Conservation (phyloP, 495 filamentous ascomycete genomes). For the Symbiotaphrina buchneri region DNA sequence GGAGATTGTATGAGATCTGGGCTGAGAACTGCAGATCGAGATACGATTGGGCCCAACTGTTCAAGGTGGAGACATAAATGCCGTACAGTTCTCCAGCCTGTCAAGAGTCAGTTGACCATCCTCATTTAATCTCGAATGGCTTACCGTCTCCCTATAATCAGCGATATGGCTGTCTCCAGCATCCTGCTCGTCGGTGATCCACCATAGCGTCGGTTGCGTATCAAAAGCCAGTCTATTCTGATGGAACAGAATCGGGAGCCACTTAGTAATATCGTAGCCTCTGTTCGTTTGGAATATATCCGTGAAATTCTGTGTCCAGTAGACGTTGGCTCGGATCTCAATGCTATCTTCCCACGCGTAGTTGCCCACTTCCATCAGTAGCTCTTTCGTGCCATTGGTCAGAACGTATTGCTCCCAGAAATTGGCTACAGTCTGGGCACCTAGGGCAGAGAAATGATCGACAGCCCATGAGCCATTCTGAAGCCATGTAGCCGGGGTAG, state of each 20-base stretch:
- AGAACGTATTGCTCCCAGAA: slow-evolving; percentile 14
- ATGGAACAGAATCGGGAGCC: slow-evolving; percentile 7
- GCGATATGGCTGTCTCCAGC: no score
- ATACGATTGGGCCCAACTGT: no score
- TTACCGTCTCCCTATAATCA: no score
- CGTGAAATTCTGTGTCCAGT: slow-evolving; percentile 8
- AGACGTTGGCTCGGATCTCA: slow-evolving; percentile 8
- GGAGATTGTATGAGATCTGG: no score
- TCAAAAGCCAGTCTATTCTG: no score
- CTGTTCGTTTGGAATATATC: slow-evolving; percentile 7
- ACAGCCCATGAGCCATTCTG: slow-evolving; percentile 13
- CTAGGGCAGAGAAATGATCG: slow-evolving; percentile 12
- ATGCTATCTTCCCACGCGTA: slow-evolving; percentile 13
- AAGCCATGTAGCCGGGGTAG: slow-evolving; percentile 4
- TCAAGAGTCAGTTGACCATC: no score
- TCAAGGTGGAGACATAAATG: no score
- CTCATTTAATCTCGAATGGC: no score
- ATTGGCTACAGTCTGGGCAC: slow-evolving; percentile 9
- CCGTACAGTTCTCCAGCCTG: no score
- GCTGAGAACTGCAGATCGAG: no score
- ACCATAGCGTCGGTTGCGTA: no score
- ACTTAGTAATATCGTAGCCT: slow-evolving; percentile 8
- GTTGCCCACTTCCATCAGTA: slow-evolving; percentile 12
- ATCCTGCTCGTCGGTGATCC: no score
- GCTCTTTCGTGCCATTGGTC: slow-evolving; percentile 7